Base-by-base conservation (phyloP, 495 filamentous ascomycete species). In the Pseudevernia furfuracea region DNA sequence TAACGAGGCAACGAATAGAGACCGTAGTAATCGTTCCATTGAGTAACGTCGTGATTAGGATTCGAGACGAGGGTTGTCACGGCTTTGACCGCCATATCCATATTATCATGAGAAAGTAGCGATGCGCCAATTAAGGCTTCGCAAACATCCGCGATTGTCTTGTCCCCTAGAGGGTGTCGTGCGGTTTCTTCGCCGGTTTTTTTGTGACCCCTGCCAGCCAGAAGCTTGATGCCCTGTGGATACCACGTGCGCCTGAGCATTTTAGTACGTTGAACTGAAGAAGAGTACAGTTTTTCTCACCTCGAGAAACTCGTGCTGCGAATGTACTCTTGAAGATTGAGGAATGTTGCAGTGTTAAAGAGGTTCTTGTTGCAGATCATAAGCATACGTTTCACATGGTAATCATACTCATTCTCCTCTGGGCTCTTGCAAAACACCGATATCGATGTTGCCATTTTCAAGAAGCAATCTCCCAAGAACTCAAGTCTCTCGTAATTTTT, bases 401-500 rank as follows among this genome's bases (percentile, higher is more conserved):
- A 92, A 61, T 92, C 85, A 62, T 85, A 93, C 71, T 98, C 95
- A 69, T 91, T 82, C 65, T 89, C 83, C 61, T 89, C 84, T 1
- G 91, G 91, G 32, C 87, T 85, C 30, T 84, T 79, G 8, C 84
- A 84, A 69, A 87, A 97, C 8, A 95, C 78, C 28, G 90, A 81
- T 28, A 98, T 90, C 0, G 93, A 90, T 14, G 94, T 97, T 44
- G 89, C 90, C 87, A 96, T 91, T 77, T 98, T 98, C 49, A 98
- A 81, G 72, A 96, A 97, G 58, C 87, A 88, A 73, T 98, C 94
- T 0, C 94, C 94, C 19, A 97, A 79, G 67, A 97, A 95, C 64
- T 98, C 94, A 2, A 97, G 84, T 34, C 94, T 84, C 74, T 98
- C 94, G 69, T 98, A 98, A 68, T 97, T 97, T 61, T 87, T 91